Evolutionary conservation across 2,329 filamentous ascomycete species (phyloP).

Genomic region (Fusarium verrucosum): DNA sequence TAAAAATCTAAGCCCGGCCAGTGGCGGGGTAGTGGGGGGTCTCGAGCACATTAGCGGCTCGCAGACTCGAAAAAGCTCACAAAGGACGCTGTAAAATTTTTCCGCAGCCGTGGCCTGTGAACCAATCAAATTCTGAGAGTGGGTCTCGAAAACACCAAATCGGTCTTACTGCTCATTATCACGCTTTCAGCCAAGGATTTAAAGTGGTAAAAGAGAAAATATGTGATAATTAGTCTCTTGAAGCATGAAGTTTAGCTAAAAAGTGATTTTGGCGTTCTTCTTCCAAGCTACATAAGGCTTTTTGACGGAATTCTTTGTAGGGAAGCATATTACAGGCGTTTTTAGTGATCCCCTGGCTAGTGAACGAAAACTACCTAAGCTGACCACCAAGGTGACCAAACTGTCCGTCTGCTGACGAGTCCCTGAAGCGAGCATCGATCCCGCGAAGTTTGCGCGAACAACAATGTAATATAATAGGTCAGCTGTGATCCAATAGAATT

Average conservation of each 20-base stretch:
- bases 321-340: no score
- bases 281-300: background rate
- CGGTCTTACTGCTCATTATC: background rate
- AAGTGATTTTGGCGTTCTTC: background rate
- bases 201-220: background rate
- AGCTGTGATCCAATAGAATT: slow-evolving; percentile 22
- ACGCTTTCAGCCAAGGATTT: background rate
- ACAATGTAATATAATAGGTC: slow-evolving; percentile 6
- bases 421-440: background rate
- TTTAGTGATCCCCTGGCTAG: background rate
- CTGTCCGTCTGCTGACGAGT: background rate
- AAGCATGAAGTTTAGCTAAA: background rate
- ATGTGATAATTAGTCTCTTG: background rate
- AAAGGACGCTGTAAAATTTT: slow-evolving; percentile 19
- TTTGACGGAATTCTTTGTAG: background rate
- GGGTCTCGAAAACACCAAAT: slow-evolving; percentile 5
- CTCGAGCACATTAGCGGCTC: slow-evolving; percentile 25
- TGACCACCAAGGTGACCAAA: slow-evolving; percentile 9
- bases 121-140: slow-evolving; percentile 5
- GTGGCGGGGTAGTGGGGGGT: slow-evolving; percentile 42
- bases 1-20: slow-evolving; percentile 44
- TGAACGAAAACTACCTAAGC: slow-evolving; percentile 2
- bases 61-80: slow-evolving; percentile 15
- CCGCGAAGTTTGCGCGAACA: no score
- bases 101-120: background rate